phyloP scores from a whole-genome alignment of 139 green algal genomes.

The Deuterostichococcus epilithicus region DNA sequence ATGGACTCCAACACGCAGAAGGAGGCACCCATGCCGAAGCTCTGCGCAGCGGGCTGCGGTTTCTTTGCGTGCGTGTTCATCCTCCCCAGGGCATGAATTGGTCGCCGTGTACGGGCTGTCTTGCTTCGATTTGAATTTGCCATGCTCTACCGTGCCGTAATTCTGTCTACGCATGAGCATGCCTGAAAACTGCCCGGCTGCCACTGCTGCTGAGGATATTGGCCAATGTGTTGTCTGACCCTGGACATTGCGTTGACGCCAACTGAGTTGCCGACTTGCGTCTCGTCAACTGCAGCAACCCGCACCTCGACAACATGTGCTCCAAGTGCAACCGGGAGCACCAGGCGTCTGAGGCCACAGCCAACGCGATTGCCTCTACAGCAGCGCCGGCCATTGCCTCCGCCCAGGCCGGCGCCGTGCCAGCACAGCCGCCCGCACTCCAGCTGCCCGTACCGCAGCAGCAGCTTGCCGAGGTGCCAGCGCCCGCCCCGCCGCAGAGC shows the following conservation, averaged over 20 bases:
- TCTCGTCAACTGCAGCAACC: slow-evolving; percentile 23
- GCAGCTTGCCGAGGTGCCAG: background rate
- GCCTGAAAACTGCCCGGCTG: background rate
- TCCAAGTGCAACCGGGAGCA: slow-evolving; percentile 64
- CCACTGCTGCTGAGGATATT: slow-evolving; percentile 3
- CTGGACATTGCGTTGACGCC: background rate
- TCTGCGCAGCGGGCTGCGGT: slow-evolving; percentile 61
- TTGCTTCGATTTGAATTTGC: background rate
- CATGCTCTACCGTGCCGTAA: background rate
- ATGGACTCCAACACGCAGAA: slow-evolving; percentile 10
- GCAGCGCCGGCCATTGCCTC: slow-evolving; percentile 6
- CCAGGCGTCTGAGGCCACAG: slow-evolving; percentile 4
- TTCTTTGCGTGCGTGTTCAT: slow-evolving; percentile 65
- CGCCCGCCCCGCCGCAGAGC: background rate
- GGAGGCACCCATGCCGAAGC: slow-evolving; percentile 33
- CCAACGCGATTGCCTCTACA: slow-evolving; percentile 10
- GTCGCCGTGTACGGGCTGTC: background rate
- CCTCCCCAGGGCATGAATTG: background rate
- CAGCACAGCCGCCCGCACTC: background rate
- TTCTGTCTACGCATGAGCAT: background rate
- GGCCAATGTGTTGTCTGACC: background rate
- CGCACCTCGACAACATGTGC: slow-evolving; percentile 38
- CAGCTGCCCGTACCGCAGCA: background rate
- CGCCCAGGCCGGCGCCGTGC: background rate
- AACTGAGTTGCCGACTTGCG: background rate